Conservation (phyloP, 2,329 filamentous ascomycete species). For the Ascochyta pisi region DNA sequence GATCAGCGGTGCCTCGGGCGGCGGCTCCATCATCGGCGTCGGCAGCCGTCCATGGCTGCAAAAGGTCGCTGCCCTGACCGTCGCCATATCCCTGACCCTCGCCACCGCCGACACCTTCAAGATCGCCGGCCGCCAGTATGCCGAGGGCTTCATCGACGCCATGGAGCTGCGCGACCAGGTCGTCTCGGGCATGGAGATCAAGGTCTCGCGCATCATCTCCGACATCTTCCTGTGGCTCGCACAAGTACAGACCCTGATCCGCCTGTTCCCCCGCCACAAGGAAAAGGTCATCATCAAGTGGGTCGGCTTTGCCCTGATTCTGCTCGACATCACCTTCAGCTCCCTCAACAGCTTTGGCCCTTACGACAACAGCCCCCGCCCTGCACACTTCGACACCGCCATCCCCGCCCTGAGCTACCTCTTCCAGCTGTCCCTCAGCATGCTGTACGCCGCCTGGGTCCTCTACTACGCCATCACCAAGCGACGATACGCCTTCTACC, state of each 20-base stretch:
- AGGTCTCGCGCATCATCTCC: constrained; percentile 89
- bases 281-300: constrained; percentile 99
- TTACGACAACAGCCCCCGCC: constrained; percentile 63
- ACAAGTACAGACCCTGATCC: constrained; percentile 94
- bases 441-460: constrained; percentile 92
- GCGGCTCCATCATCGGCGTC: constrained; percentile 75
- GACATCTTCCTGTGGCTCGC: constrained; percentile 97
- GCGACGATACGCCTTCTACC: constrained; percentile 88
- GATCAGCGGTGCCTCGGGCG: constrained; percentile 74
- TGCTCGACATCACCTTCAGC: constrained; percentile 88
- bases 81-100: constrained; percentile 85
- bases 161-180: constrained; percentile 77
- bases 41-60: constrained; percentile 94
- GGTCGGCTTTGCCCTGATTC: constrained; percentile 93
- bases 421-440: constrained; percentile 83
- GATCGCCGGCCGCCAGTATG: constrained; percentile 83
- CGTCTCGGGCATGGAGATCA: constrained; percentile 82
- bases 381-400: constrained; percentile 82
- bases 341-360: constrained; percentile 84
- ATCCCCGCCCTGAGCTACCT: constrained; percentile 91
- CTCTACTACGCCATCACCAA: constrained; percentile 94
- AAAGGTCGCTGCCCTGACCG: constrained; percentile 68
- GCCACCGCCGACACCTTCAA: constrained; percentile 90
- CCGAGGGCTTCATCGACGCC: constrained; percentile 79
- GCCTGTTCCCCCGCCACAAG: constrained; percentile 92